Evolutionary conservation across 1,284 basidiomycete species (phyloP).

Genomic region (Sporisorium scitamineum): DNA sequence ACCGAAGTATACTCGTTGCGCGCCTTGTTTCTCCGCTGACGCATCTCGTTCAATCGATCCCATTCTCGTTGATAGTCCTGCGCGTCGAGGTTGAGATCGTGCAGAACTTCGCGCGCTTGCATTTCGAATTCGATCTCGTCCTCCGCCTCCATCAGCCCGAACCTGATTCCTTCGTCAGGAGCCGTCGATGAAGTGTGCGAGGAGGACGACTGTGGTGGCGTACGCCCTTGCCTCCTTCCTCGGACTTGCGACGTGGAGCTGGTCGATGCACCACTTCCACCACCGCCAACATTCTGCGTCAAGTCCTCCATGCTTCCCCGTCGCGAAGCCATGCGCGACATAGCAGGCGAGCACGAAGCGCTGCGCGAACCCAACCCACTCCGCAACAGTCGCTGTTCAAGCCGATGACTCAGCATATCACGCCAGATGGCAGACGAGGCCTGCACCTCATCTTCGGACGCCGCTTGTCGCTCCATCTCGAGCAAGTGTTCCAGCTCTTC

Average conservation of each 20-base stretch:
- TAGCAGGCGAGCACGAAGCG: constrained; percentile 16
- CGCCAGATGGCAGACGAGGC: constrained; percentile 45
- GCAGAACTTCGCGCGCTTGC: constrained; percentile 45
- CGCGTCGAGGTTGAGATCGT: constrained; percentile 32
- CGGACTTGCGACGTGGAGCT: constrained; percentile 2
- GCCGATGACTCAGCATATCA: constrained; percentile 41
- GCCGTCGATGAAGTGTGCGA: constrained; percentile 6
- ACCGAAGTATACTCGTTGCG: constrained; percentile 44
- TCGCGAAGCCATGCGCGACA: constrained; percentile 25
- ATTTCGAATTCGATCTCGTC: constrained; percentile 53
- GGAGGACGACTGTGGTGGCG: not conserved
- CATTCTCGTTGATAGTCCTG: constrained; percentile 43
- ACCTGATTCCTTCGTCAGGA: constrained; percentile 20
- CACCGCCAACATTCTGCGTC: not conserved
- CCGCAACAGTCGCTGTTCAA: constrained; percentile 34
- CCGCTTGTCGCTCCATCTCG: constrained; percentile 48
- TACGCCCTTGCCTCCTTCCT: constrained; percentile 13
- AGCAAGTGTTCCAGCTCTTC: constrained; percentile 42
- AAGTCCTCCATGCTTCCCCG: constrained; percentile 27
- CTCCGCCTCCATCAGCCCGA: constrained; percentile 44
- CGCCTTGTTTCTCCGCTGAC: constrained; percentile 38
- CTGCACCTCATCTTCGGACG: constrained; percentile 35
- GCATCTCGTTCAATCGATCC: constrained; percentile 36
- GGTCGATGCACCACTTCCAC: not conserved
- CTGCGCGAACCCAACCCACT: constrained; percentile 11